Base-by-base conservation (phyloP, 1,284 basidiomycete species). In the Phellinidium pouzarii region DNA sequence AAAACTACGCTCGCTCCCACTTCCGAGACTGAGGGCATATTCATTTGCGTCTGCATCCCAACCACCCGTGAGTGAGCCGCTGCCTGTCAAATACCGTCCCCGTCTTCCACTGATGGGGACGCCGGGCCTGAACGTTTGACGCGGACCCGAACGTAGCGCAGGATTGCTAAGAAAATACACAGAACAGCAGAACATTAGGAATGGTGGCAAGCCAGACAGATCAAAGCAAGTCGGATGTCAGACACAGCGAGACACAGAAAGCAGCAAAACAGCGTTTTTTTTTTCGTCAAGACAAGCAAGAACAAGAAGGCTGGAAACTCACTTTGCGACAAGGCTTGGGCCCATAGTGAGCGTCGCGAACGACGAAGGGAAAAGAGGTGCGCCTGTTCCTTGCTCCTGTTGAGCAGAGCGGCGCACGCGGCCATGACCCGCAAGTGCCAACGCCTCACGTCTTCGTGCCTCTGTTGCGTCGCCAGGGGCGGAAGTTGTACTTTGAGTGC, bases 351-450 rank as follows among this genome's bases (percentile, higher is more conserved):
- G 52, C 26, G 51, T 53, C n/a, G 56, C 45, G 44, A 64, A 64
- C 25, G 58, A 60, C 41, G 56, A 55, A 8, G 64, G 63, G 54
- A 65, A 65, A 5, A 64, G 59, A 7, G 63, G 63, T 19, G 61
- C 61, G 17, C 64, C 64, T 6, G 62, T 62, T 3, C 62, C 63
- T 48, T 50, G 58, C 52, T 59, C 62, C 56, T 26, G 59, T 59
- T 54, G 53, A 53, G 52, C 59, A 51, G 29, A 60, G 55, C 49
- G 60, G 56, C 50, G 60, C 54, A 56, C 62, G 56, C 41, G 60
- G 55, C 54, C 62, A 42, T 55, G 59, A 58, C 49, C 58, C 52
- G 47, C 58, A 52, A 48, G 17, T 12, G 48, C 27, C 1, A 56
- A 17, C 51, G 54, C 59, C 44, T 42, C 60, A 52, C 45, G 48